Evolutionary conservation across 2,329 filamentous ascomycete species (phyloP), one percentile per base, ranked within the genome.

Genomic region (Aspergillus pseudonomiae): DNA sequence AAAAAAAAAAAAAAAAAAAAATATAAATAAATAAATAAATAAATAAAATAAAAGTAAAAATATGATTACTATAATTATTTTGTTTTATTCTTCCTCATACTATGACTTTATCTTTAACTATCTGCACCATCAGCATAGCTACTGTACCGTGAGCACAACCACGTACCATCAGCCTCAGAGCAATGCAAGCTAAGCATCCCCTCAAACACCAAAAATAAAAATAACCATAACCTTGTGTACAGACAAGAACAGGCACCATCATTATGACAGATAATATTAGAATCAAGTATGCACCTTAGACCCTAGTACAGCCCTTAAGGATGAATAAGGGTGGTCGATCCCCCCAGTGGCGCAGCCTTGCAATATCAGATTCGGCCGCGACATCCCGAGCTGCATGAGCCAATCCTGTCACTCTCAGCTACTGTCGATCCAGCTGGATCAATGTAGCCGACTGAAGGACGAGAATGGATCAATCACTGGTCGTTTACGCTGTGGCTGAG

Each of bases 311-410:
- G 34, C 52, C 34, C 7, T 14, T 39, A 32, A 55, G 52, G 52
- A 55, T 50, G 45, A 62, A 62, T 57, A 57, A 62, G 48, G 41
- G 21, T 57, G 30, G 54, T 32, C 54, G 53, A 60, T 63, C 32
- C 28, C 28, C 53, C 39, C 34, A 19, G 60, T 65, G 63, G 60
- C 63, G 60, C 63, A 63, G 63, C 54, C n/a, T 32, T 57, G 57
- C 43, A 50, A 57, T 60, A 60, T 43, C 58, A 60, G 28, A 53
- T 60, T 54, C 58, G 36, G 58, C 34, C 36, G 58, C 30, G 46
- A 45, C 28, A 41, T 26, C 26, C 58, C n/a, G 46, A 57, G 57
- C 34, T 61, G 30, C 36, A 39, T 57, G 28, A 57, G 43, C 62
- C 62, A 61, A 52, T 64, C 52, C 52, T 39, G 24, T 39, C 36